Evolutionary conservation across 2,329 filamentous ascomycete species (phyloP).

Genomic region (Beauveria rudraprayagi): DNA sequence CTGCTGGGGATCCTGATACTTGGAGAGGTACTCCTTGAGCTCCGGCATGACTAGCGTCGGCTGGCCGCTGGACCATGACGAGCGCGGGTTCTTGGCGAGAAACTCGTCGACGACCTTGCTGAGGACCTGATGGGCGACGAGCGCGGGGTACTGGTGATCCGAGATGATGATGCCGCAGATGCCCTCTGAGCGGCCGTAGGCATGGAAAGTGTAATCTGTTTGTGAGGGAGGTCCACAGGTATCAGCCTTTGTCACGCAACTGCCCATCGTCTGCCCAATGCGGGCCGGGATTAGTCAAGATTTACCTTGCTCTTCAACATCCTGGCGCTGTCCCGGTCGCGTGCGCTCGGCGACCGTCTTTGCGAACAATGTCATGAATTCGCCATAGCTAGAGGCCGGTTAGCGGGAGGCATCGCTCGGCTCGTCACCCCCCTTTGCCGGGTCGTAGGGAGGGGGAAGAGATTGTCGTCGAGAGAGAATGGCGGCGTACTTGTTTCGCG

Average conservation of each 20-base stretch:
- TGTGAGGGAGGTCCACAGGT: conserved; percentile 6
- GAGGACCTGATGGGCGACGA: conserved; percentile 80
- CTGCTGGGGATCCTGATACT: conserved; percentile 79
- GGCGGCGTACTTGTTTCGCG: conserved; percentile 54
- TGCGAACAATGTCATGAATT: conserved; percentile 76
- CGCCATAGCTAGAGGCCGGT: conserved; percentile 33
- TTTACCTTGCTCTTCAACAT: conserved; percentile 72
- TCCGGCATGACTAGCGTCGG: conserved; percentile 57
- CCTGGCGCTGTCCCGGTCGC: conserved; percentile 70
- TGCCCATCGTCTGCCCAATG: background rate
- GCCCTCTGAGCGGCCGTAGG: conserved; percentile 67
- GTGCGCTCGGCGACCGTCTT: conserved; percentile 85
- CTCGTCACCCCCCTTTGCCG: background rate
- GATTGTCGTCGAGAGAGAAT: background rate
- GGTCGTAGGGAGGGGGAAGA: background rate
- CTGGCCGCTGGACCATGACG: conserved; percentile 52
- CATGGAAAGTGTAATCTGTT: conserved; percentile 69
- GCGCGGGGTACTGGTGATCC: conserved; percentile 64
- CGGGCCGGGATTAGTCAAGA: background rate
- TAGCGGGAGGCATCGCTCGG: conserved; percentile 11
- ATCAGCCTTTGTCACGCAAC: background rate
- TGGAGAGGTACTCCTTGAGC: conserved; percentile 65
- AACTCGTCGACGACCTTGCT: conserved; percentile 86
- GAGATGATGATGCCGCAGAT: conserved; percentile 71
- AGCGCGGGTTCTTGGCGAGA: conserved; percentile 63